Evolutionary conservation across 208 protist genomes (phyloP), one percentile per base, ranked within the genome.

Genomic region (Phytomonas sp.): DNA sequence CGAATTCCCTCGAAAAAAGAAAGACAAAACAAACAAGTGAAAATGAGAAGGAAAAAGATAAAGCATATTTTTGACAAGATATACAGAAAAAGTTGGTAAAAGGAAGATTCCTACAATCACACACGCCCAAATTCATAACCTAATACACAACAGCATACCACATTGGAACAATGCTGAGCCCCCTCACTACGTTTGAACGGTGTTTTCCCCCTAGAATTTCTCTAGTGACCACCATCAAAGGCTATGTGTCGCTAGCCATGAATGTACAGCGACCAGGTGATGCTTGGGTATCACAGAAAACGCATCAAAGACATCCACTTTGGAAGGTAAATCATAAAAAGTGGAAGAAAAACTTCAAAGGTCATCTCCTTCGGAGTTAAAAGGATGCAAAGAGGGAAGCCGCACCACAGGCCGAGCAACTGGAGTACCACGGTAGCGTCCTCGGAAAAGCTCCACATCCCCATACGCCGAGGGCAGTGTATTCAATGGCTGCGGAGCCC

Each of bases 391-490:
- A 26, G 76, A 81, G 15, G 85, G 91, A 15, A 94, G 77, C 67
- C 82, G 79, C 64, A 92, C 80, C 7, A 94, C 85, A 0, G 91
- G 87, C 0, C 83, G 77, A 7, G 82, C 79, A 3, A 94, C 76
- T 0, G 91, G 88, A 0, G 85, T 28, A 15, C 91, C 91, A 62
- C 88, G 88, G 70, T 94, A 94, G 13, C 87, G 84, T 0, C 75
- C 91, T 31, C 80, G 88, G 68, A 94, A 96, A 17, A 94, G 69
- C 76, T 92, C 84, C 56, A 81, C 81, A 67, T 96, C 91, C 43
- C 76, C 77, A 71, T 88, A 89, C 2, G 88, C 74, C 0, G 86
- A 76, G 26, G 91, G 91, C 46, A 96, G 73, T 31, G 77, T 78
- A 64, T 87, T 72, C 32, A 91, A 74, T 64, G 60, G 72, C 70